Percentiles rank a stretch among this genome's conserved stretches.
Conservation (phyloP, 106 monocot genomes). For the Allium fistulosum region DNA sequence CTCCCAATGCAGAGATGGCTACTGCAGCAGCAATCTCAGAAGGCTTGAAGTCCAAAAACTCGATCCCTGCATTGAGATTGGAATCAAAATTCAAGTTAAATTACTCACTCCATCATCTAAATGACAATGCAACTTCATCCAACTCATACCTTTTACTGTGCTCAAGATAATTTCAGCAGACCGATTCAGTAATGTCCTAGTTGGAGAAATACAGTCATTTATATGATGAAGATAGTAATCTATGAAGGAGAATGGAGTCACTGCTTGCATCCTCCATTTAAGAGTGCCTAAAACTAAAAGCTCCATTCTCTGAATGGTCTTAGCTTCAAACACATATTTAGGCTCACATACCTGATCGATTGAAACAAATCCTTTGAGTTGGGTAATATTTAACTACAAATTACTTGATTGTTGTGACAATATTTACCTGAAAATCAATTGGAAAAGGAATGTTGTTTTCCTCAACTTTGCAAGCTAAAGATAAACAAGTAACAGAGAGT, state of each 20-base stretch:
- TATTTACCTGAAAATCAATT: constrained; percentile 64
- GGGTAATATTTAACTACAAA: no score
- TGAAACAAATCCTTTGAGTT: no score
- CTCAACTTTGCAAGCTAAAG: constrained; percentile 79
- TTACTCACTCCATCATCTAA: background rate
- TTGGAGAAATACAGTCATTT: constrained; percentile 19
- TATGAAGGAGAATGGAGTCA: constrained; percentile 70
- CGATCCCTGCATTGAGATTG: constrained; percentile 32
- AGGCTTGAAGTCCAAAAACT: constrained; percentile 54
- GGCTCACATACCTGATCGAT: constrained; percentile 30
- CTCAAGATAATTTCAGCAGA: constrained; percentile 38
- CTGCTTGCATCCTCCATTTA: constrained; percentile 72
- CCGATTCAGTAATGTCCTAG: constrained; percentile 12
- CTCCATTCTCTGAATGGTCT: constrained; percentile 75
- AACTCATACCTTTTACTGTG: constrained; percentile 36
- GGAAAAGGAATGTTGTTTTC: constrained; percentile 56
- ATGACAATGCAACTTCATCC: background rate
- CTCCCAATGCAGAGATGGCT: constrained; percentile 30
- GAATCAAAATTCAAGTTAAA: background rate
- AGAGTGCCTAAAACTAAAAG: constrained; percentile 62
- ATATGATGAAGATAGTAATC: constrained; percentile 59
- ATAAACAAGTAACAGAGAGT: constrained; percentile 71
- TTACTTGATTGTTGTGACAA: no score
- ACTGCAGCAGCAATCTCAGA: constrained; percentile 74
- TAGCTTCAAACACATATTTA: constrained; percentile 54